These are phyloP conservation scores for Ochromonas danica DNA, from an alignment of 108 stramenopile species.

Conservation along the genomic window DNA sequence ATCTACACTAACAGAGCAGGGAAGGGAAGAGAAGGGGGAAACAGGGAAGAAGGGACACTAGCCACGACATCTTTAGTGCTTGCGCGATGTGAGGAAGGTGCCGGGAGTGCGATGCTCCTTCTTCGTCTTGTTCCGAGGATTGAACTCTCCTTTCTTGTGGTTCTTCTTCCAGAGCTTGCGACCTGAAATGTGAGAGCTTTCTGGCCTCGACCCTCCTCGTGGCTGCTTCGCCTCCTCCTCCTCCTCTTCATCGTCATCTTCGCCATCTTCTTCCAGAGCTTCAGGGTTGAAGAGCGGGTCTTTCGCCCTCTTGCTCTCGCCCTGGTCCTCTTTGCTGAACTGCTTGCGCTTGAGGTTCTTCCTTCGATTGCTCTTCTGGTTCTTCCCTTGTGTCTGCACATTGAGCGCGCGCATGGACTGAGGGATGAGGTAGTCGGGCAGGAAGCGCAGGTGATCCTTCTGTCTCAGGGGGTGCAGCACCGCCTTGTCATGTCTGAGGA, in stretches of 20 bases:
- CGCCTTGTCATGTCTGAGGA: constrained; percentile 56
- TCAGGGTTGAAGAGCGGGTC: constrained; percentile 81
- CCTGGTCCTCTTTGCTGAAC: constrained; percentile 38
- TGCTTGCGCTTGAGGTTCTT: too few species aligned
- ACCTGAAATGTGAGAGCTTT: constrained; percentile 70
- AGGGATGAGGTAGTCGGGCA: constrained; percentile 91
- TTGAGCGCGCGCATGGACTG: constrained; percentile 66
- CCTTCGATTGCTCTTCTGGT: too few species aligned
- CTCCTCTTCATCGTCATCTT: constrained; percentile 55
- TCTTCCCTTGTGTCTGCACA: constrained; percentile 37
- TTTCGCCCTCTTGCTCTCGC: constrained; percentile 64
- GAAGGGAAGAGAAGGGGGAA: too few species aligned
- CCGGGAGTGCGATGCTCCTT: too few species aligned
- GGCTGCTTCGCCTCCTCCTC: constrained; percentile 46
- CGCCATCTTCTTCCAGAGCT: constrained; percentile 57
- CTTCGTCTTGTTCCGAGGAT: too few species aligned
- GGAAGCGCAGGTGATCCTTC: constrained; percentile 63
- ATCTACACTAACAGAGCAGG: too few species aligned
- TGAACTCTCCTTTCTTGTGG: constrained; percentile 85
- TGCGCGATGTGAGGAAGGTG: too few species aligned
- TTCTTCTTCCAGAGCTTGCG: constrained; percentile 84
- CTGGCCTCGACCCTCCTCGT: constrained; percentile 45
- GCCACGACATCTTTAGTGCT: too few species aligned
- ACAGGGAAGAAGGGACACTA: too few species aligned
- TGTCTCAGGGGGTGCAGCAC: constrained; percentile 50